Evolutionary conservation across 495 filamentous ascomycete species (phyloP).

Genomic region (Thozetella sp.): DNA sequence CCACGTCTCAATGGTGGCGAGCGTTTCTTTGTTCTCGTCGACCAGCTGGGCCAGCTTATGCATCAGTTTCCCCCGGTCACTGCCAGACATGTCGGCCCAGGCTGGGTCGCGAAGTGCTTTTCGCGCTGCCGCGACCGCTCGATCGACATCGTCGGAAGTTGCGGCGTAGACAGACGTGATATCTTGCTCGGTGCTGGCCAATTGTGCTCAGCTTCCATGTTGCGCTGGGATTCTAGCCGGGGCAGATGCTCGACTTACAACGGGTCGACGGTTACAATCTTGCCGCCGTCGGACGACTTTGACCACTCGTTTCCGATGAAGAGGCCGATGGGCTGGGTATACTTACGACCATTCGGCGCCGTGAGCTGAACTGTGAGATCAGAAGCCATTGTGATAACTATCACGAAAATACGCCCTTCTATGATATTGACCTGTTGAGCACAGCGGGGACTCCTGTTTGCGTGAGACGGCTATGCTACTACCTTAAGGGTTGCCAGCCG

Average conservation of each 20-base stretch:
- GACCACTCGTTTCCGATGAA: conserved; percentile 99
- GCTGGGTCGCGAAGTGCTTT: conserved; percentile 83
- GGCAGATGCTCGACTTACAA: conserved; percentile 53
- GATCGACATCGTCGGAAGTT: conserved; percentile 78
- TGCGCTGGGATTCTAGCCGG: neutral
- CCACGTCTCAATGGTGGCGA: conserved; percentile 94
- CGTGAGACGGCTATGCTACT: too few relatives aligned
- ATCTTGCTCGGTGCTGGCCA: conserved; percentile 78
- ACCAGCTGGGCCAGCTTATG: conserved; percentile 76
- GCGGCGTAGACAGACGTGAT: conserved; percentile 88
- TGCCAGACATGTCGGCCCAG: conserved; percentile 76
- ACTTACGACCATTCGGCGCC: conserved; percentile 87
- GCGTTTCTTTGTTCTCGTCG: conserved; percentile 68
- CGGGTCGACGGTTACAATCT: conserved; percentile 80
- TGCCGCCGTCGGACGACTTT: conserved; percentile 73
- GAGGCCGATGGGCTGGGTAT: conserved; percentile 78
- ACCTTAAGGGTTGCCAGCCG: too few relatives aligned
- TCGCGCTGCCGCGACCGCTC: conserved; percentile 80
- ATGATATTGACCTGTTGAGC: too few relatives aligned
- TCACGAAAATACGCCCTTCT: too few relatives aligned
- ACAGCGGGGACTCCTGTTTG: too few relatives aligned
- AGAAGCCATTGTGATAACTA: too few relatives aligned
- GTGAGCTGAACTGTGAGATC: conserved; percentile 84
- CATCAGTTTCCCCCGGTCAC: conserved; percentile 79
- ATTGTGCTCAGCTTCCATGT: conserved; percentile 18